Evolutionary conservation across 2,329 filamentous ascomycete species (phyloP), one percentile per base, ranked within the genome.

Genomic region (Fusarium acutatum): DNA sequence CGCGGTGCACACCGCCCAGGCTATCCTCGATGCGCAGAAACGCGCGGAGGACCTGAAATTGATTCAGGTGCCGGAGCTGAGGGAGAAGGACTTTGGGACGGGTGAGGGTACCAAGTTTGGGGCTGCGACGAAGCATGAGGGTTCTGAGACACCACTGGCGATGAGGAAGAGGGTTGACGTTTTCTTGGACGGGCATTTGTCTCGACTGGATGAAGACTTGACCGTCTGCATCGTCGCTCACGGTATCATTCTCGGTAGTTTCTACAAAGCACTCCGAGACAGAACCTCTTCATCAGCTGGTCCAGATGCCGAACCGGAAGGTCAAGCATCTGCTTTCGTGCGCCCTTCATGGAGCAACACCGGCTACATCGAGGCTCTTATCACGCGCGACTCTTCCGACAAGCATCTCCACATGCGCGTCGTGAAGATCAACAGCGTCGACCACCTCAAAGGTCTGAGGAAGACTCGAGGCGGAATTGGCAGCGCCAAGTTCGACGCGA

Each of bases 391-490:
- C 12, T 28, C 44, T 34, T 59, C 24, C 7, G 58, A 46, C 34
- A 12, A 64, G 24, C 35, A 40, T 56, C 80, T 84, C 13, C 74
- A 71, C 32, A 69, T 88, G 61, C 78, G 71, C 32, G 86, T 97
- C 34, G 81, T 88, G 50, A 84, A 84, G 10, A 86, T 94, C 71
- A 96, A 97, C 79, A 89, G 88, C 69, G 87, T 89, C 67, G 87
- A 89, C 8, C 95, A 98, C 81, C 87, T 97, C 6, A 82, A 85
- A 49, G 90, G 91, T 34, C 84, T 97, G 65, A 95, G 92, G 80
- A 93, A 94, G 81, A 96, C 94, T 14, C 86, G 92, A 30, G 94
- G 94, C 35, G 95, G 95, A 7, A 93, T 97, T 64, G 94, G 94
- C 61, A 96, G 92, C 76, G 88, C 93, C 43, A 87, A 88, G 63